phyloP scores from a whole-genome alignment of 139 green algal species.

The Chlorella sorokiniana region DNA sequence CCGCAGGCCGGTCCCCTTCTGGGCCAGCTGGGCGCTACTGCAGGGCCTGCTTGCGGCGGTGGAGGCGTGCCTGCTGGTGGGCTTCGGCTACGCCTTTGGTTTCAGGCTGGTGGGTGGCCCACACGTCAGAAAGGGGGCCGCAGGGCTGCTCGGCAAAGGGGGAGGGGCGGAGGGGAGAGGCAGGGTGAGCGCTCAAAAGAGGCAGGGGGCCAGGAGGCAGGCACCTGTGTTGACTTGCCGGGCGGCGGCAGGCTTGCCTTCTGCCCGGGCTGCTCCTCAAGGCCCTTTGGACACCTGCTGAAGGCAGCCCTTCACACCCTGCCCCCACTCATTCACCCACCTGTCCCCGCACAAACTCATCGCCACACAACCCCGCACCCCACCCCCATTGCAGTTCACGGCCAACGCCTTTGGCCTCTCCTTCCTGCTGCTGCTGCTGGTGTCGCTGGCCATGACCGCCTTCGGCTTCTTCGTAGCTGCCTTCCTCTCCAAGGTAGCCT shows the following conservation, averaged over 20 bases:
- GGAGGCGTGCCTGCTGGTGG: slow-evolving; percentile 40
- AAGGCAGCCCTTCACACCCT: too few relatives aligned
- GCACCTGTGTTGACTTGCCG: neutral
- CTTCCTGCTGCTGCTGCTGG: slow-evolving; percentile 69
- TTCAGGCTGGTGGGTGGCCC: slow-evolving; percentile 26
- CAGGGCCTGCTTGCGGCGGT: slow-evolving; percentile 31
- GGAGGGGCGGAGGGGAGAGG: too few relatives aligned
- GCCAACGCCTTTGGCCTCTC: slow-evolving; percentile 63
- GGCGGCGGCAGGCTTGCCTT: too few relatives aligned
- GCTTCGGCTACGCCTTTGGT: slow-evolving; percentile 35
- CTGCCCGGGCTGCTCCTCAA: too few relatives aligned
- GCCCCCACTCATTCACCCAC: too few relatives aligned
- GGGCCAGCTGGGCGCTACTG: slow-evolving; percentile 33
- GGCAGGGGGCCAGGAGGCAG: neutral
- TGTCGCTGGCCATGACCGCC: slow-evolving; percentile 49
- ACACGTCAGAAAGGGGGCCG: too few relatives aligned
- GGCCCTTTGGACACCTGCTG: too few relatives aligned
- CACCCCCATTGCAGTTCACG: slow-evolving; percentile 45
- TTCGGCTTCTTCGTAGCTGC: slow-evolving; percentile 69
- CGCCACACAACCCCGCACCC: neutral
- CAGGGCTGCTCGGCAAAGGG: too few relatives aligned
- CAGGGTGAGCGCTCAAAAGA: too few relatives aligned
- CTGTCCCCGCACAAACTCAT: neutral
- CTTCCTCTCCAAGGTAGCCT: slow-evolving; percentile 47
- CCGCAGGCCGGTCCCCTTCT: slow-evolving; percentile 26